Conservation (phyloP, 2,329 filamentous ascomycete species). For the Aspergillus sp. region DNA sequence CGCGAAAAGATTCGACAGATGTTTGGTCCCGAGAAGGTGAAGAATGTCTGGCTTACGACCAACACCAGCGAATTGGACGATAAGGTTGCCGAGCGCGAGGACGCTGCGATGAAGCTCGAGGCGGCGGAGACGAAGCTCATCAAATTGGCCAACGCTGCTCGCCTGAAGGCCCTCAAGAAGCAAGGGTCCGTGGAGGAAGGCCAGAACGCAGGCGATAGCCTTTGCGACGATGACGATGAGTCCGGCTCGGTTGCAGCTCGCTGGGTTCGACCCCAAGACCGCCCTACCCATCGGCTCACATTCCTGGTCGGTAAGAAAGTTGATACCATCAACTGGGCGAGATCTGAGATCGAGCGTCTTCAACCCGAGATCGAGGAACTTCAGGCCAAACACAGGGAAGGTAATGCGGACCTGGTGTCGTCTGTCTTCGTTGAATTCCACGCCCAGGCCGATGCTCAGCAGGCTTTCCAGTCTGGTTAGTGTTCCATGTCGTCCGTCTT, state of each 20-base stretch:
- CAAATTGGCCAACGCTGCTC: slow-evolving; percentile 71
- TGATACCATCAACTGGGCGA: slow-evolving; percentile 90
- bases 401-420: slow-evolving; percentile 66
- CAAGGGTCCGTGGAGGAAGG: slow-evolving; percentile 43
- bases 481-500: slow-evolving; percentile 9
- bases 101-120: slow-evolving; percentile 79
- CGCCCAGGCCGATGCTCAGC: slow-evolving; percentile 78
- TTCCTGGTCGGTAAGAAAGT: slow-evolving; percentile 80
- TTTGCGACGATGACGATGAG: slow-evolving; percentile 61
- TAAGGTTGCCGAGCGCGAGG: slow-evolving; percentile 77
- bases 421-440: slow-evolving; percentile 91
- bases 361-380: slow-evolving; percentile 69
- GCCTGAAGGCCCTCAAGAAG: slow-evolving; percentile 68
- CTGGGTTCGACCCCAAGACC: slow-evolving; percentile 72
- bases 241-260: slow-evolving; percentile 70
- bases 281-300: slow-evolving; percentile 74
- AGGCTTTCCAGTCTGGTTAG: slow-evolving; percentile 70
- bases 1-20: slow-evolving; percentile 74
- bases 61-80: slow-evolving; percentile 77
- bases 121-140: slow-evolving; percentile 84
- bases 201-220: slow-evolving; percentile 38
- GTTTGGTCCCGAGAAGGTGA: slow-evolving; percentile 76
- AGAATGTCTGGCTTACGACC: slow-evolving; percentile 79
- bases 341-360: slow-evolving; percentile 73
- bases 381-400: slow-evolving; percentile 66